phyloP scores from a whole-genome alignment of 202 grass and related monocot genomes.

The Eragrostis tef region DNA sequence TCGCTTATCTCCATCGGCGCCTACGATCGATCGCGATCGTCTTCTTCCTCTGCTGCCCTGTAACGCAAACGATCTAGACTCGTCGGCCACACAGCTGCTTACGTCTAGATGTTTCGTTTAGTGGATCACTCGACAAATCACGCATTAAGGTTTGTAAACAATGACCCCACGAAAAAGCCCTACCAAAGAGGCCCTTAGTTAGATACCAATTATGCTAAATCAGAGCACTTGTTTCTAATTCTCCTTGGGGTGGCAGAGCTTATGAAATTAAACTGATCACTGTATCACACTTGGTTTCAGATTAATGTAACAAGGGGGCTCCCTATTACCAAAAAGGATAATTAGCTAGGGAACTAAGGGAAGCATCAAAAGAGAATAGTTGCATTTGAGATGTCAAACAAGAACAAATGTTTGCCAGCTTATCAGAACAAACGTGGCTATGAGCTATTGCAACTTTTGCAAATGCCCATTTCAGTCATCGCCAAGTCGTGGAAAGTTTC shows the following conservation, averaged over 20 bases:
- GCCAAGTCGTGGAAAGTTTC: background rate
- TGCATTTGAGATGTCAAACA: background rate
- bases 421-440: background rate
- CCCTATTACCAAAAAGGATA: background rate
- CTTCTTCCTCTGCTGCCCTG: background rate
- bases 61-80: conserved; percentile 18
- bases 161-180: conserved; percentile 17
- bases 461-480: background rate
- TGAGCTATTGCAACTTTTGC: background rate
- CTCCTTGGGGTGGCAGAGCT: no score
- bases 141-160: background rate
- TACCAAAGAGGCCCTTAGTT: no score
- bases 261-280: no score
- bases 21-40: background rate
- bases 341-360: background rate
- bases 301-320: background rate
- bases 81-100: background rate
- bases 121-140: background rate
- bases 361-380: background rate
- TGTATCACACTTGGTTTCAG: background rate
- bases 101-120: conserved; percentile 1
- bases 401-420: background rate
- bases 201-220: no score
- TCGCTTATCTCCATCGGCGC: background rate
- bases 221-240: no score